Conservation (phyloP, 805 yeast genomes). For the Monosporozyma servazzii region DNA sequence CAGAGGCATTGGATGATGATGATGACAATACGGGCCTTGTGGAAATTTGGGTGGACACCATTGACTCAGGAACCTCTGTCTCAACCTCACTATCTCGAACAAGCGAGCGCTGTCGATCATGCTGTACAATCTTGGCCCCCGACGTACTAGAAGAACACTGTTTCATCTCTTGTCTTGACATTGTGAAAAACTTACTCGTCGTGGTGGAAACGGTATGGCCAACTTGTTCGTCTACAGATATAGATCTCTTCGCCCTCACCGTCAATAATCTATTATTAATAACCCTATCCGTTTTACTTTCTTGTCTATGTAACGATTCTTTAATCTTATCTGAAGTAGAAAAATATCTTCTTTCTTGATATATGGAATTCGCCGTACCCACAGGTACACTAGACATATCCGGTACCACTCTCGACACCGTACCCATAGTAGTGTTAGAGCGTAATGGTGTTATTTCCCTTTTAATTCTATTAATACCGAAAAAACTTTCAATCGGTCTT, state of each 20-base stretch:
- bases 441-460: neutral
- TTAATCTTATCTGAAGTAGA: neutral
- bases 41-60: constrained; percentile 20
- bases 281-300: neutral
- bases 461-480: neutral
- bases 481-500: constrained; percentile 1
- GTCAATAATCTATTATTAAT: neutral
- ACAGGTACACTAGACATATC: neutral
- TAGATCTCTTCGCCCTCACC: neutral
- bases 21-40: neutral
- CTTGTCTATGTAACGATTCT: neutral
- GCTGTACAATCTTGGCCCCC: neutral
- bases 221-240: neutral
- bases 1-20: neutral
- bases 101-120: neutral
- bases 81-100: constrained; percentile 9
- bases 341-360: neutral
- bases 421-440: neutral
- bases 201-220: neutral
- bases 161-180: neutral
- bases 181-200: constrained; percentile 12
- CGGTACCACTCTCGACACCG: neutral
- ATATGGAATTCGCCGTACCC: neutral
- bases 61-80: constrained; percentile 25
- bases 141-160: neutral